These are phyloP conservation scores for Delonix regia DNA, from an alignment of 306 rosid genomes.

Conservation along the genomic window DNA sequence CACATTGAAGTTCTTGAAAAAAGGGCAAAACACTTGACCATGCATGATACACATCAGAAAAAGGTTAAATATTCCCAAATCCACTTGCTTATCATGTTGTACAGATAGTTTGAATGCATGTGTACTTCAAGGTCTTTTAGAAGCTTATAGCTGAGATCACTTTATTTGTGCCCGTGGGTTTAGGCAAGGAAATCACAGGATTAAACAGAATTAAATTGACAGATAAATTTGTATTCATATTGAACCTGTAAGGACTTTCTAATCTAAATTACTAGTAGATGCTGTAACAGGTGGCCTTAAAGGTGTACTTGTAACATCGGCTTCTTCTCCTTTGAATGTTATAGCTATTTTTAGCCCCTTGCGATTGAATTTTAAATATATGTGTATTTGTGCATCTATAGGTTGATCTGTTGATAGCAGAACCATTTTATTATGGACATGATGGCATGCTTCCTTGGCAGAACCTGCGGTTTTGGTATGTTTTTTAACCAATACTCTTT, in stretches of 20 bases:
- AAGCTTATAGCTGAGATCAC: constrained; percentile 15
- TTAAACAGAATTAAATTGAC: not conserved
- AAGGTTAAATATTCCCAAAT: constrained; percentile 54
- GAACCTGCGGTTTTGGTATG: constrained; percentile 86
- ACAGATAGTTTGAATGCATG: not conserved
- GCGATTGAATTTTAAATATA: constrained; percentile 12
- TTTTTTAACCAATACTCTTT: constrained; percentile 27
- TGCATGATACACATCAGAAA: constrained; percentile 59
- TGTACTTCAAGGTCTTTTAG: not conserved
- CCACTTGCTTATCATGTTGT: not conserved
- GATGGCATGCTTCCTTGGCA: constrained; percentile 93
- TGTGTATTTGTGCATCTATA: constrained; percentile 39
- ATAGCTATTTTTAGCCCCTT: no score
- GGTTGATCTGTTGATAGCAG: constrained; percentile 84
- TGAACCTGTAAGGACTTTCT: not conserved
- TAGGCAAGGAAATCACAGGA: constrained; percentile 21
- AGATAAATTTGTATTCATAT: not conserved
- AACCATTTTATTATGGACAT: constrained; percentile 84
- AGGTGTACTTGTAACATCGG: no score
- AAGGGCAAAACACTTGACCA: constrained; percentile 52
- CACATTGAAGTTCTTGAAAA: constrained; percentile 64
- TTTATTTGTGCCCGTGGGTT: constrained; percentile 6
- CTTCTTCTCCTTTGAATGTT: no score
- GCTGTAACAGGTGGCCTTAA: no score
- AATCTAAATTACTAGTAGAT: no score